These are phyloP conservation scores for Dipodascopsis uninucleata DNA, from an alignment of 805 yeast species.

Conservation along the genomic window DNA sequence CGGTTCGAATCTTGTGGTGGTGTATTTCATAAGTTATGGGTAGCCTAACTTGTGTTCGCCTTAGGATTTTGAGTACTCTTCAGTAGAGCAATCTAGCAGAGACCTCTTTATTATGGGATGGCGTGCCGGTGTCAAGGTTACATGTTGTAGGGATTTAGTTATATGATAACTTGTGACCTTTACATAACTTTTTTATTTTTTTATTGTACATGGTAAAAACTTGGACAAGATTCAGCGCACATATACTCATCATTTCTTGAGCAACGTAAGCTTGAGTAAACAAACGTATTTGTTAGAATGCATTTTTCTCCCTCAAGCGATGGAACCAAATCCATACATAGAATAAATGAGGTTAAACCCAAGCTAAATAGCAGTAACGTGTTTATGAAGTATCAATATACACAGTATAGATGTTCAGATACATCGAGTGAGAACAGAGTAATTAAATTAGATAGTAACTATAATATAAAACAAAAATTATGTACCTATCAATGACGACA, in stretches of 20 bases:
- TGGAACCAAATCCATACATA: no score
- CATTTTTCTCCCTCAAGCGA: not conserved
- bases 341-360: no score
- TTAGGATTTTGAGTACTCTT: slow-evolving; percentile 22
- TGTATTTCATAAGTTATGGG: slow-evolving; percentile 13
- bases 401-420: no score
- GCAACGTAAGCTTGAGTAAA: not conserved
- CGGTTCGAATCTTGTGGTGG: slow-evolving; percentile 30
- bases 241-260: not conserved
- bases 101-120: slow-evolving; percentile 27
- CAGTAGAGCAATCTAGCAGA: slow-evolving; percentile 29
- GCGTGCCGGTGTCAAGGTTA: slow-evolving; percentile 24
- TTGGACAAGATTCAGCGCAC: not conserved
- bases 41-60: slow-evolving; percentile 19
- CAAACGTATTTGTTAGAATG: not conserved
- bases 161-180: slow-evolving; percentile 17
- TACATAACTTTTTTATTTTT: not conserved
- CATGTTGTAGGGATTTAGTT: slow-evolving; percentile 15
- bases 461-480: not conserved
- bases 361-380: no score
- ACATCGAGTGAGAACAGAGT: not conserved
- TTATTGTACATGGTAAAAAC: not conserved
- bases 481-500: not conserved
- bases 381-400: no score
- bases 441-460: not conserved